These are phyloP conservation scores for Fraxinus greggii DNA, from an alignment of 305 asterid species.

Conservation along the genomic window DNA sequence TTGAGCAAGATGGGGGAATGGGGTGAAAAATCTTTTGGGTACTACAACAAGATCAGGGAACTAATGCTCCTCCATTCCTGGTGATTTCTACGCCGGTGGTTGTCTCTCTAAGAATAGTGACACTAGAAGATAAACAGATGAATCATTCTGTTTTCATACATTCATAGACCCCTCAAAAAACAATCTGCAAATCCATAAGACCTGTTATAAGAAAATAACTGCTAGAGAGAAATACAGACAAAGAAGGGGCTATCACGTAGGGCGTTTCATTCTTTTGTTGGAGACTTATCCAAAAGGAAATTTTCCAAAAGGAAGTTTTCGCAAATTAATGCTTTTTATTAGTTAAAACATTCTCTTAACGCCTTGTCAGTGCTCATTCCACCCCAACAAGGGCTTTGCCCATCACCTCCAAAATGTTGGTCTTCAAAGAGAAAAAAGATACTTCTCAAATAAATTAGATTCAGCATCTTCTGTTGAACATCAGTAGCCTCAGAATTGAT, in stretches of 20 bases:
- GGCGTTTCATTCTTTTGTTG: neutral
- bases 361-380: neutral
- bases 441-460: neutral
- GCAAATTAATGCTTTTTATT: neutral
- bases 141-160: neutral
- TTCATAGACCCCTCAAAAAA: neutral
- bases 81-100: neutral
- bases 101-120: neutral
- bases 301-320: neutral
- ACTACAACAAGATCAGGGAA: neutral
- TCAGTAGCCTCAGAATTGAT: neutral
- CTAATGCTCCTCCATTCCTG: neutral
- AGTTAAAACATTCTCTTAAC: neutral
- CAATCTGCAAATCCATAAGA: neutral
- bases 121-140: neutral
- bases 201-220: neutral
- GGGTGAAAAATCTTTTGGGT: neutral
- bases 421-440: neutral
- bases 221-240: neutral
- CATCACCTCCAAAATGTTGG: neutral
- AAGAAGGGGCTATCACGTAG: neutral
- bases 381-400: neutral
- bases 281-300: neutral
- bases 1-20: neutral
- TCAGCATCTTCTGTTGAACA: constrained; percentile 1